Base-by-base conservation (phyloP, 2,329 filamentous ascomycete species). In the Aspergillus pseudoterreus region DNA sequence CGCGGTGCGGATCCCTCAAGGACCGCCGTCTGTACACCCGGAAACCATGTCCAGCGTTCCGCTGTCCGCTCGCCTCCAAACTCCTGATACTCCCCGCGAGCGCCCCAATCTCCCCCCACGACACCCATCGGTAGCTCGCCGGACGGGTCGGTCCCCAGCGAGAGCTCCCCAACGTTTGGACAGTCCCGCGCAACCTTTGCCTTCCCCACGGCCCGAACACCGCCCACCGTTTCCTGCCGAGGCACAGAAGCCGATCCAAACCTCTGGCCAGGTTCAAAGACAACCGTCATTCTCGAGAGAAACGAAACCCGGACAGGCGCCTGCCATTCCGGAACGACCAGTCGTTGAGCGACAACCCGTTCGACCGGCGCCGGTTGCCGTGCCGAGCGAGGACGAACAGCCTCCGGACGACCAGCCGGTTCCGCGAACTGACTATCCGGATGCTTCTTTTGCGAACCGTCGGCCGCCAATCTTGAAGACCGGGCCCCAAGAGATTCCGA, bases 391-490 rank as follows among this genome's bases (percentile, higher is more conserved):
- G 53, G 79, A 81, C 6, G 76, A 80, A 22, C 63, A 67, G 6
- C 52, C 65, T 5, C 58, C 67, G 0, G 79, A 79, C 30, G 80
- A 83, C 38, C 67, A 79, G 1, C 68, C 78, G 12, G 77, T 82
- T 10, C 70, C 75, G 45, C 75, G 75, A 17, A 82, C 80, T 8
- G 82, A 88, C 45, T 96, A 89, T 66, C 94, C 94, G 0, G 92
- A 99, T 70, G 78, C 87, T 1, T 89, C 90, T 1, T 85, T 87
- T 58, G 83, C 90, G 2, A 99, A 96, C 65, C 84, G 94, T 45
- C 82, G 91, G 45, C 87, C 90, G 14, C 94, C 94, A 0, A 81
- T 81, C 47, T 84, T 89, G 60, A 87, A 85, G 60, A 80, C 84
- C 39, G 86, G 88, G 0, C 81, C 82, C n/a, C 80, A 80, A 47